These are phyloP conservation scores for Quaeritorhiza haematococci DNA, from an alignment of 371 early-diverging fungal species.

Conservation along the genomic window DNA sequence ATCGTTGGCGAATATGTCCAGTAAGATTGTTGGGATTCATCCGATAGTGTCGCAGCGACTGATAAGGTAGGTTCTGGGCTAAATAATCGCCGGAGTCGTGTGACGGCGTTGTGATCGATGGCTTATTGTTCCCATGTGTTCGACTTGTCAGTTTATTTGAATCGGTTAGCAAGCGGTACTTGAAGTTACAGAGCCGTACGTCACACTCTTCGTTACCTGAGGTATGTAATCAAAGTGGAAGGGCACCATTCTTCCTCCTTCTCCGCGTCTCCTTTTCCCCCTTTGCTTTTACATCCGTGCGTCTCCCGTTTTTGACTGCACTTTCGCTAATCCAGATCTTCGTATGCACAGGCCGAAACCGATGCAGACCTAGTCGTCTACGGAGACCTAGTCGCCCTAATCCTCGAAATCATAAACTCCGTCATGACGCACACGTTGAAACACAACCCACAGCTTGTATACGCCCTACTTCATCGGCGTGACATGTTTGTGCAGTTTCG, in stretches of 20 bases:
- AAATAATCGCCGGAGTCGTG: not conserved
- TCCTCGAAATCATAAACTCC: conserved; percentile 69
- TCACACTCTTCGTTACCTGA: too few relatives aligned
- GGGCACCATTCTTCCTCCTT: too few relatives aligned
- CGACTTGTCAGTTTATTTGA: conserved; percentile 52
- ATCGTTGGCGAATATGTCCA: conserved; percentile 64
- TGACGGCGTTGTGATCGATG: not conserved
- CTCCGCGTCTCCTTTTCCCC: too few relatives aligned
- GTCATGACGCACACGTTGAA: conserved; percentile 57
- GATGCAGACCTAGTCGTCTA: conserved; percentile 51
- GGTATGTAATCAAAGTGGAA: too few relatives aligned
- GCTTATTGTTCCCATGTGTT: not conserved
- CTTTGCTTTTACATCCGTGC: not conserved
- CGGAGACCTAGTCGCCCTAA: conserved; percentile 59
- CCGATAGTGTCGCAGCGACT: conserved; percentile 67
- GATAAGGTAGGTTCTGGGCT: conserved; percentile 44
- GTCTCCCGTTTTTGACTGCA: not conserved
- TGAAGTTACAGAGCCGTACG: conserved; percentile 40
- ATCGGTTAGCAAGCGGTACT: conserved; percentile 58
- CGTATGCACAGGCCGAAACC: conserved; percentile 8
- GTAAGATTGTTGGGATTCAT: conserved; percentile 56
- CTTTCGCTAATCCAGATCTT: not conserved
- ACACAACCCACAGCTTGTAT: conserved; percentile 67
- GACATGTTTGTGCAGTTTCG: conserved; percentile 60
- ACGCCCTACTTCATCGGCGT: conserved; percentile 62